Conservation (phyloP, 2,329 filamentous ascomycete genomes). For the Orbilia blumenaviensis region DNA sequence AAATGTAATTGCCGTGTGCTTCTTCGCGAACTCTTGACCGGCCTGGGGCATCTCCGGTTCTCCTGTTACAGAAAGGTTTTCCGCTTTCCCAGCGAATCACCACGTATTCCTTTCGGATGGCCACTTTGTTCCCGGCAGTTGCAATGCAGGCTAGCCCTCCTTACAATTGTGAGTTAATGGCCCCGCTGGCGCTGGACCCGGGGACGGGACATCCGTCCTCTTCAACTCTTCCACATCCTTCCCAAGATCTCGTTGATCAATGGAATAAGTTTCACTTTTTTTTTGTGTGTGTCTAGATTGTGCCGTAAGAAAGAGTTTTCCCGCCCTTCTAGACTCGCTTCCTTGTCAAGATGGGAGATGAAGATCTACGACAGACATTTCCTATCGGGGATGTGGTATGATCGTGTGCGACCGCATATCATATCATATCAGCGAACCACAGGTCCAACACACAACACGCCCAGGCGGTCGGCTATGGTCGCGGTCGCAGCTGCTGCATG, state of each 20-base stretch:
- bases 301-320: not conserved
- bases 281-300: too few relatives aligned
- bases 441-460: constrained; percentile 28
- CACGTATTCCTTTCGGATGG: constrained; percentile 8
- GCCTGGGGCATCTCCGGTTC: not conserved
- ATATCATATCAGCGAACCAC: constrained; percentile 14
- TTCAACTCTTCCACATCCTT: too few relatives aligned
- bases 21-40: not conserved
- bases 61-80: not conserved
- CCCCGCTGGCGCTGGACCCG: not conserved
- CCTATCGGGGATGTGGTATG: constrained; percentile 21
- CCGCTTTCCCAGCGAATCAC: not conserved
- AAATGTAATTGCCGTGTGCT: too few relatives aligned
- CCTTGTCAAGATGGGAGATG: not conserved
- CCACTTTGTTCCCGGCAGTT: not conserved
- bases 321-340: not conserved
- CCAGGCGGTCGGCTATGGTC: too few relatives aligned
- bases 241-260: too few relatives aligned
- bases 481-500: not conserved
- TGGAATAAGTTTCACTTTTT: too few relatives aligned
- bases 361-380: constrained; percentile 23
- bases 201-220: not conserved
- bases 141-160: not conserved
- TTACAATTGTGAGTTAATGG: too few relatives aligned
- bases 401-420: constrained; percentile 42